These are phyloP conservation scores for Claviceps sp. DNA, from an alignment of 2,329 filamentous ascomycete species.

Conservation along the genomic window DNA sequence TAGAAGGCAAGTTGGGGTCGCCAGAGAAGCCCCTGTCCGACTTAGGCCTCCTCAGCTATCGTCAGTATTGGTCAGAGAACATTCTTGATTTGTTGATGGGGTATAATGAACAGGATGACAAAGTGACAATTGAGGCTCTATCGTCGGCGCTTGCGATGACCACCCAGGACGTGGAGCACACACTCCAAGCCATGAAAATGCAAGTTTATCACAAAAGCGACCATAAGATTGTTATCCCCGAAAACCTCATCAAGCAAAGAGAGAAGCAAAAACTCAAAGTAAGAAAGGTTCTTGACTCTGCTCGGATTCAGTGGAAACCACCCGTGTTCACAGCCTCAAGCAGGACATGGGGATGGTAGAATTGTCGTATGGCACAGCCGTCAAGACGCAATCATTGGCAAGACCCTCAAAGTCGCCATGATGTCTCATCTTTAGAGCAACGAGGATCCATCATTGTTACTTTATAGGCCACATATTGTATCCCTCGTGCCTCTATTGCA, in stretches of 20 bases:
- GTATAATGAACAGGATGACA: conserved; percentile 51
- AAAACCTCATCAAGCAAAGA: conserved; percentile 64
- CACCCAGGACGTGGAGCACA: conserved; percentile 92
- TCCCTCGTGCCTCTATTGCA: background rate
- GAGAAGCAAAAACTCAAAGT: conserved; percentile 72
- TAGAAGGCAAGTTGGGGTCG: conserved; percentile 87
- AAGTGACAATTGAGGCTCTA: conserved; percentile 75
- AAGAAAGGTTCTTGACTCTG: conserved; percentile 62
- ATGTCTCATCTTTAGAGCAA: no score
- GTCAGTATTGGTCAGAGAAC: conserved; percentile 95
- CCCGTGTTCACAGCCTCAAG: conserved; percentile 84
- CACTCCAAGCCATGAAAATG: conserved; percentile 87
- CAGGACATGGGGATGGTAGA: conserved; percentile 88
- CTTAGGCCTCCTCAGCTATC: conserved; percentile 81
- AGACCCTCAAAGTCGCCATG: background rate
- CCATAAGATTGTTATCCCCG: conserved; percentile 87
- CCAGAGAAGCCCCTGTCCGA: conserved; percentile 95
- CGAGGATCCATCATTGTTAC: background rate
- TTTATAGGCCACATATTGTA: background rate
- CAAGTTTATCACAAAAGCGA: conserved; percentile 91
- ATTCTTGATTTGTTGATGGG: conserved; percentile 78
- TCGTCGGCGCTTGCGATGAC: conserved; percentile 79
- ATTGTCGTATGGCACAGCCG: background rate
- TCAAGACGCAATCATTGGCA: background rate
- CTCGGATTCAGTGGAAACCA: conserved; percentile 83